Evolutionary conservation across 345 rosid species (phyloP), one percentile per base, ranked within the genome.

Genomic region (Noccaea caerulescens): DNA sequence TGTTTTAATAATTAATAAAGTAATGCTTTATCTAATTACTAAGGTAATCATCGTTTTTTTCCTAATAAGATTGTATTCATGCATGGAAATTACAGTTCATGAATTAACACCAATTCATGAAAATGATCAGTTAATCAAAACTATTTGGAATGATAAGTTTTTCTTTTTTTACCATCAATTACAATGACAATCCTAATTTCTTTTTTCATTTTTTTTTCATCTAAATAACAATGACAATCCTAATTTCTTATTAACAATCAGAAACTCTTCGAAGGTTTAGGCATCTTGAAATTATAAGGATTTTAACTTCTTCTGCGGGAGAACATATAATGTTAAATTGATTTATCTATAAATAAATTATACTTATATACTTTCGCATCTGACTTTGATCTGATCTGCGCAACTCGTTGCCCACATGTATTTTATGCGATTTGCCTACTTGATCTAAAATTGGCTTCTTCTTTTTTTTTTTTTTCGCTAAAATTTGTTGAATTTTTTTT

Each of bases 381-480:
- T 56, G 76, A 64, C 51, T 39, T 58, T 49, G 53, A 66, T 53
- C 39, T 63, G 55, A 62, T 58, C 61, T 66, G 67, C 32, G 67
- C 50, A 73, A 66, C 66, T 37, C 61, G 45, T 41, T 66, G 46
- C 61, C n/a, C 77, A 49, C 67, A 49, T 73, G 77, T 66, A 33
- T 20, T 30, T 73, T 72, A 55, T 55, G 3, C 43, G 18, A 30
- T 37, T 36, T 37, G 10, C 3, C 14, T 9, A 34, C 43, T 49
- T 10, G 56, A 64, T 49, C 46, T 64, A 13, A 34, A 50, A 23
- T 38, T 20, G 12, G n/a, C 12, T 12, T 36, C 20, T 39, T 10
- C 0, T n/a, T n/a, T 5, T 13, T 0, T 14, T 4, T 4, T 9
- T 4, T 7, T 5, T 45, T 33, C 32, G 2, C 9, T 42, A 12